Percentiles rank a stretch among this genome's conserved stretches.
Evolutionary conservation across 176 grass and related monocot species (phyloP).

Genomic region (Leersia perrieri): DNA sequence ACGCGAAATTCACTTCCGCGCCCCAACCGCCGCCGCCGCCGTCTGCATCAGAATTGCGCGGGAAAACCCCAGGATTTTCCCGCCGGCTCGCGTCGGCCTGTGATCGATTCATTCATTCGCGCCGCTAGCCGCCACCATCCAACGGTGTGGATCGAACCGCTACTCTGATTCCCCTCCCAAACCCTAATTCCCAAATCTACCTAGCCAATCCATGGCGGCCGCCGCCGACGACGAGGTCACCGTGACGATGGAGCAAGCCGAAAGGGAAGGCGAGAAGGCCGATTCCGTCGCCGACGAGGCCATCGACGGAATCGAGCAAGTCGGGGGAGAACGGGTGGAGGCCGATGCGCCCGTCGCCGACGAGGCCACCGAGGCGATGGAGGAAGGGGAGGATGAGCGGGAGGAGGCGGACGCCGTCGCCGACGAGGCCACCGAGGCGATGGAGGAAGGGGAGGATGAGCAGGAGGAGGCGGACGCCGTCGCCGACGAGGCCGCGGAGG

Average conservation of each 20-base stretch:
- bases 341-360: neutral
- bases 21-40: neutral
- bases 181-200: neutral
- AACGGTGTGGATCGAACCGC: neutral
- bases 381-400: neutral
- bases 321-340: neutral
- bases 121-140: neutral
- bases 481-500: neutral
- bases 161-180: neutral
- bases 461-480: neutral
- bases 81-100: conserved; percentile 6
- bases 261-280: neutral
- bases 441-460: neutral
- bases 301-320: neutral
- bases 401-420: neutral
- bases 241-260: neutral
- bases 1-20: neutral
- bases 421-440: neutral
- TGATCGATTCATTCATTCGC: neutral
- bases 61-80: conserved; percentile 14
- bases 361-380: neutral
- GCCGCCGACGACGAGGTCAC: neutral
- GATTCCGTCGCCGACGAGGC: neutral
- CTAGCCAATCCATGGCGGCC: conserved; percentile 28
- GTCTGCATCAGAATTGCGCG: conserved; percentile 1